Evolutionary conservation across 108 stramenopile species (phyloP).

Genomic region (Cyclostephanos tholiformis): DNA sequence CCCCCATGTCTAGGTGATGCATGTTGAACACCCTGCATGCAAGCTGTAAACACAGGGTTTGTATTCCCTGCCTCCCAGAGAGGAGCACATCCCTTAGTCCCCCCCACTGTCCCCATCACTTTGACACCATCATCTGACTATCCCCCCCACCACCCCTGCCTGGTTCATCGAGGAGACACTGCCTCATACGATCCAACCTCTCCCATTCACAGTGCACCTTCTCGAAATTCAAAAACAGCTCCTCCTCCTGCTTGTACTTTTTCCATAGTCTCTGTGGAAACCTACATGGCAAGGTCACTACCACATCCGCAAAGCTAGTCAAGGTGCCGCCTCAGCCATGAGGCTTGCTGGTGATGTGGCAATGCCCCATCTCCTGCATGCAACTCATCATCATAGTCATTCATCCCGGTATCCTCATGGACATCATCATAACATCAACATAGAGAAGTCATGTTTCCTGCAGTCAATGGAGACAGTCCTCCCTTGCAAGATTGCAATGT

Average conservation of each 20-base stretch:
- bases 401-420: too few species aligned
- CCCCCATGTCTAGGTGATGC: slow-evolving; percentile 69
- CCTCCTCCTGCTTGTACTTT: slow-evolving; percentile 32
- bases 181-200: slow-evolving; percentile 25
- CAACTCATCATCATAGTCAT: neutral
- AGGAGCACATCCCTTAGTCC: slow-evolving; percentile 27
- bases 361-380: slow-evolving; percentile 1
- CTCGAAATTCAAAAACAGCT: neutral
- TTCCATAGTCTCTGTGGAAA: slow-evolving; percentile 38
- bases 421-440: neutral
- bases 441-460: slow-evolving; percentile 13
- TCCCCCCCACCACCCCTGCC: slow-evolving; percentile 12
- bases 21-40: slow-evolving; percentile 71
- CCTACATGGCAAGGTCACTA: slow-evolving; percentile 18
- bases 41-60: slow-evolving; percentile 62
- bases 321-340: slow-evolving; percentile 18
- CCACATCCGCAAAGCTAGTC: slow-evolving; percentile 12
- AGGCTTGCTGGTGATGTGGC: slow-evolving; percentile 26
- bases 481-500: slow-evolving; percentile 1
- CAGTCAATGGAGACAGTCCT: slow-evolving; percentile 18
- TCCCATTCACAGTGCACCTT: slow-evolving; percentile 23
- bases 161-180: slow-evolving; percentile 5
- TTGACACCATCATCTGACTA: neutral
- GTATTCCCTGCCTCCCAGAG: slow-evolving; percentile 48
- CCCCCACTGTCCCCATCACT: slow-evolving; percentile 12